These are phyloP conservation scores for Myxozyma kluyveri DNA, from an alignment of 805 yeast species.

Conservation along the genomic window DNA sequence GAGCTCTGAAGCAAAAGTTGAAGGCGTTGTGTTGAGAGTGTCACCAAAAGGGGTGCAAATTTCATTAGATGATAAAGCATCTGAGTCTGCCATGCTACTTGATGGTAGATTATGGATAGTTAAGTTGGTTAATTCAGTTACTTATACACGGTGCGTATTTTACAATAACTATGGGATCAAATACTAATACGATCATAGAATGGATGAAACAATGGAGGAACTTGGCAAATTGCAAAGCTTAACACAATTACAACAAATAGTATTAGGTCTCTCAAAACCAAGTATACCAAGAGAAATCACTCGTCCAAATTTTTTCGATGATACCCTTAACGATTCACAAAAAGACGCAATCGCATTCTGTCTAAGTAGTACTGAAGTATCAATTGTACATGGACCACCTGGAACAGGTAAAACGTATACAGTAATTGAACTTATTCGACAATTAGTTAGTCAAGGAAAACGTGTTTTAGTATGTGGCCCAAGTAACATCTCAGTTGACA, in stretches of 20 bases:
- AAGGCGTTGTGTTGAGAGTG: conserved; percentile 65
- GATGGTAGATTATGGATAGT: conserved; percentile 62
- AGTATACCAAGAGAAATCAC: neutral
- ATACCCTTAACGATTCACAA: conserved; percentile 64
- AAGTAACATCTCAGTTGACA: conserved; percentile 83
- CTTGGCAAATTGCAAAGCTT: conserved; percentile 44
- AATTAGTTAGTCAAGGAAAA: conserved; percentile 53
- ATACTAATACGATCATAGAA: conserved; percentile 38
- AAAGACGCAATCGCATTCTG: conserved; percentile 67
- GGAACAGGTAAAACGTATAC: conserved; percentile 88
- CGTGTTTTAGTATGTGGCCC: conserved; percentile 89
- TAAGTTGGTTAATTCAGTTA: conserved; percentile 48
- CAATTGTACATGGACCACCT: conserved; percentile 75
- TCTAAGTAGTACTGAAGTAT: conserved; percentile 46
- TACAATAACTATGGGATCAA: neutral
- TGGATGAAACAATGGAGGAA: conserved; percentile 65
- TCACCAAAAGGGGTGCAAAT: conserved; percentile 50
- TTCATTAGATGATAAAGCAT: conserved; percentile 59
- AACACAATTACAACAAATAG: conserved; percentile 44
- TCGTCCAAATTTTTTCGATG: conserved; percentile 42
- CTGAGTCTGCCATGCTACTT: conserved; percentile 50
- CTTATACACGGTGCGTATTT: conserved; percentile 39
- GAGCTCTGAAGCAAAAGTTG: conserved; percentile 38
- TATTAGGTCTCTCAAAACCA: conserved; percentile 48
- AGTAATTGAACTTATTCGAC: conserved; percentile 74